Evolutionary conservation across 2,329 filamentous ascomycete species (phyloP).

Genomic region (Fusarium domesticum): DNA sequence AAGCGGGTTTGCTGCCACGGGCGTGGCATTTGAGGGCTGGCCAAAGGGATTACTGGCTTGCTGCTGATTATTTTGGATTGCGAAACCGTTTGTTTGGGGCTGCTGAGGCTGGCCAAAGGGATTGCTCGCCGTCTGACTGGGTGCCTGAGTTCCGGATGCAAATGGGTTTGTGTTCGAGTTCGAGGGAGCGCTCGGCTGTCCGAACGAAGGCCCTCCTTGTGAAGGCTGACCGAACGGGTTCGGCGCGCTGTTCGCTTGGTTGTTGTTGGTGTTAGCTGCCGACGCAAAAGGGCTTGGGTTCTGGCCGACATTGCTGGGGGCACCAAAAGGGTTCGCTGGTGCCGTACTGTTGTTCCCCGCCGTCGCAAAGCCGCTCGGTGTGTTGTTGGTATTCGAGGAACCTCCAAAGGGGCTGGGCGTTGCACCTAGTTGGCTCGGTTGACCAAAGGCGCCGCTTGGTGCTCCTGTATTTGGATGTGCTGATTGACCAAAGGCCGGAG

Average conservation of each 20-base stretch:
- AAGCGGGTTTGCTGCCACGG: conserved; percentile 26
- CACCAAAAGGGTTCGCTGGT: conserved; percentile 31
- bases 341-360: conserved; percentile 17
- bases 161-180: conserved; percentile 32
- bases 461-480: conserved; percentile 25
- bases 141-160: conserved; percentile 16
- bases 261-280: conserved; percentile 10
- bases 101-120: conserved; percentile 30
- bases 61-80: conserved; percentile 22
- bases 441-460: conserved; percentile 32
- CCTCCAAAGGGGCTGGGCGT: conserved; percentile 33
- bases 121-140: conserved; percentile 19
- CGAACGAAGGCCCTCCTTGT: conserved; percentile 23
- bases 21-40: conserved; percentile 23
- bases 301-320: conserved; percentile 16
- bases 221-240: conserved; percentile 31
- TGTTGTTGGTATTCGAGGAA: neutral
- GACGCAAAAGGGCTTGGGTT: conserved; percentile 21
- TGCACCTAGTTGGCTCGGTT: conserved; percentile 36
- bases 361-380: neutral
- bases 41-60: conserved; percentile 25
- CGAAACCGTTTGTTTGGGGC: conserved; percentile 22
- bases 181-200: conserved; percentile 14
- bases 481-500: conserved; percentile 34
- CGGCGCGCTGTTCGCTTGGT: conserved; percentile 13